A percentile compares a stretch with the other conserved stretches of the same genome.
Evolutionary conservation across 768 basidiomycete species (phyloP).

Genomic region (Tylopilus balloui): DNA sequence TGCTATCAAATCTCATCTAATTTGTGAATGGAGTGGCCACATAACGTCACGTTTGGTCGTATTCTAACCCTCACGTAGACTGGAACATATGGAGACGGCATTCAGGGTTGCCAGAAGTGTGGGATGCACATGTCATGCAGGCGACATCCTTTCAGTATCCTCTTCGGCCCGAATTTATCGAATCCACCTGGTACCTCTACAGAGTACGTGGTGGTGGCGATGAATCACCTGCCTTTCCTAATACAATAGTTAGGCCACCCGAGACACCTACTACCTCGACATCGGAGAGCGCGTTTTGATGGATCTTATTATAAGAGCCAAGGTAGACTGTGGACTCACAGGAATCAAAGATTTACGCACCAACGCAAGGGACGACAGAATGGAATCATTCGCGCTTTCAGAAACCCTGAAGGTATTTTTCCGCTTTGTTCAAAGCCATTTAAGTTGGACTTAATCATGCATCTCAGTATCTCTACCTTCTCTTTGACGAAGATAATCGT

Average conservation of each 20-base stretch:
- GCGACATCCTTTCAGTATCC: constrained; percentile 79
- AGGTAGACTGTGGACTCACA: constrained; percentile 82
- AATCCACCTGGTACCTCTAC: constrained; percentile 96
- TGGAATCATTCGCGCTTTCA: constrained; percentile 95
- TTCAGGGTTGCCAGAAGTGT: constrained; percentile 89
- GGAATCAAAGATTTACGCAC: constrained; percentile 76
- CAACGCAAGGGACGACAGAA: constrained; percentile 82
- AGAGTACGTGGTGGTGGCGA: constrained; percentile 44
- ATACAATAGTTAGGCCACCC: constrained; percentile 64
- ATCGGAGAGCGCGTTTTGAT: constrained; percentile 80
- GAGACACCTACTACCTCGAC: constrained; percentile 87
- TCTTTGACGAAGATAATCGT: constrained; percentile 84
- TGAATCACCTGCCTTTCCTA: neutral
- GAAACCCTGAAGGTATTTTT: constrained; percentile 81
- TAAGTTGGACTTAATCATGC: neutral
- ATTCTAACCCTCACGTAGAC: constrained; percentile 41
- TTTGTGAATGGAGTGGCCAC: constrained; percentile 56
- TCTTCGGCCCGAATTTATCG: constrained; percentile 86
- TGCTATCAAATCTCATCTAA: constrained; percentile 88
- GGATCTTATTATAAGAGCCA: constrained; percentile 70
- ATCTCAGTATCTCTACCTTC: constrained; percentile 79
- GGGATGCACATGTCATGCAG: constrained; percentile 68
- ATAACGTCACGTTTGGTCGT: neutral
- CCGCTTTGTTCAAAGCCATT: neutral
- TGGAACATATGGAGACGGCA: constrained; percentile 91